Conservation (phyloP, 2,329 filamentous ascomycete species). For the Xylaria sp. region DNA sequence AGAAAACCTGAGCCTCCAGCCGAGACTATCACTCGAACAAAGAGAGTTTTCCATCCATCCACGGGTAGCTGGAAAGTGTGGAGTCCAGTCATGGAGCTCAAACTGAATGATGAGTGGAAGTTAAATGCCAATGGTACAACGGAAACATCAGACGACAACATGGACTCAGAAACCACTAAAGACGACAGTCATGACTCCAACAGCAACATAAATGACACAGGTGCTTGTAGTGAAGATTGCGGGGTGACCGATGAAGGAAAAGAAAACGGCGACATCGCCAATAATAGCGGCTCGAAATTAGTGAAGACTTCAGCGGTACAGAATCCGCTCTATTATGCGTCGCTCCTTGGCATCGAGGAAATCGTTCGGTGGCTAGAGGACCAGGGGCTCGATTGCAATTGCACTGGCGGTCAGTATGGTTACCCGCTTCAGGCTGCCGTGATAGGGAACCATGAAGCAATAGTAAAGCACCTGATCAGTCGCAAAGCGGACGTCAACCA, state of each 20-base stretch:
- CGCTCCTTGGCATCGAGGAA: too few species aligned
- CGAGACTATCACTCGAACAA: neutral
- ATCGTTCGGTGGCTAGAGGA: too few species aligned
- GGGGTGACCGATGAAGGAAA: too few species aligned
- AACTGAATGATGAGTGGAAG: slow-evolving; percentile 10
- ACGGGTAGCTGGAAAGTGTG: slow-evolving; percentile 17
- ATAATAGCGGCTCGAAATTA: too few species aligned
- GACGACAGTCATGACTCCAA: neutral
- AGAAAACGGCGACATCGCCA: too few species aligned
- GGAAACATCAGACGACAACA: neutral
- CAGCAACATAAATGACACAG: too few species aligned
- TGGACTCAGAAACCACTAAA: neutral
- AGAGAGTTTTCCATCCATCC: slow-evolving; percentile 6
- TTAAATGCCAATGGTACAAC: neutral
- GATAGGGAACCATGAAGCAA: neutral
- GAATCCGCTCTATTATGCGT: too few species aligned
- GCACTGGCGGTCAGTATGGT: too few species aligned
- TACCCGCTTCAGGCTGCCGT: too few species aligned
- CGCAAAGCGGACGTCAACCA: neutral
- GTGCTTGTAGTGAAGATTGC: too few species aligned
- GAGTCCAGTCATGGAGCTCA: slow-evolving; percentile 11
- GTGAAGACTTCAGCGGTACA: too few species aligned
- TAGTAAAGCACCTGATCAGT: neutral
- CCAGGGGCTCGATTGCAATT: too few species aligned
- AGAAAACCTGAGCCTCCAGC: neutral